Evolutionary conservation across 352 stramenopile genomes (phyloP).

Genomic region (Elongisporangium anandrum): DNA sequence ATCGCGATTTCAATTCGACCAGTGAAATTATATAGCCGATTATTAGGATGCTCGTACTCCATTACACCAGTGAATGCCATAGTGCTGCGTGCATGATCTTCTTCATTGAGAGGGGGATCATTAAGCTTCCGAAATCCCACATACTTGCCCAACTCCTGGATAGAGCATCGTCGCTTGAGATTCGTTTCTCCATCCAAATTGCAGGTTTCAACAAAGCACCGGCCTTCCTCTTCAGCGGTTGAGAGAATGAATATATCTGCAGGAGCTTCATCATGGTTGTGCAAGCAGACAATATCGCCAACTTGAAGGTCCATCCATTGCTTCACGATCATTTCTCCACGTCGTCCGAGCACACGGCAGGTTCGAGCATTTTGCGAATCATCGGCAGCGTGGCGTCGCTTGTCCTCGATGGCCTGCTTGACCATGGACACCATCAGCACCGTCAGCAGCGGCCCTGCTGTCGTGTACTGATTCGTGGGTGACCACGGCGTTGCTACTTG

Average conservation of each 20-base stretch:
- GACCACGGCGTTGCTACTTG: slow-evolving; percentile 78
- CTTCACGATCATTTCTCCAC: slow-evolving; percentile 38
- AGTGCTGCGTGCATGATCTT: slow-evolving; percentile 30
- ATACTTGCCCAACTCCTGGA: slow-evolving; percentile 47
- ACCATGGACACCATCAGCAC: slow-evolving; percentile 77
- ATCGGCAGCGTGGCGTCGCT: slow-evolving; percentile 70
- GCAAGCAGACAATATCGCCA: slow-evolving; percentile 53
- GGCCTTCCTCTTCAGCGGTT: slow-evolving; percentile 67
- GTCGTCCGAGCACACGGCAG: slow-evolving; percentile 36
- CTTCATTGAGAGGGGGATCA: slow-evolving; percentile 32
- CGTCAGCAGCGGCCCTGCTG: slow-evolving; percentile 56
- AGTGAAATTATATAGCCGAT: slow-evolving; percentile 67
- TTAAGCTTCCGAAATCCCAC: slow-evolving; percentile 60
- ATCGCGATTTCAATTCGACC: slow-evolving; percentile 35
- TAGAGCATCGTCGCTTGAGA: slow-evolving; percentile 76
- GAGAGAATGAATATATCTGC: slow-evolving; percentile 71
- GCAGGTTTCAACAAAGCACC: slow-evolving; percentile 91
- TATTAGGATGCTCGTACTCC: slow-evolving; percentile 81
- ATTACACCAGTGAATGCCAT: slow-evolving; percentile 35
- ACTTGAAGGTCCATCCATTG: slow-evolving; percentile 77
- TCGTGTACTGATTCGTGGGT: slow-evolving; percentile 77
- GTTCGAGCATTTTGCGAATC: slow-evolving; percentile 52
- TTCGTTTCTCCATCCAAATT: slow-evolving; percentile 95
- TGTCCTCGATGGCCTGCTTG: slow-evolving; percentile 78
- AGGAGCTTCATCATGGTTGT: slow-evolving; percentile 52